Base-by-base conservation (phyloP, 1,139 yeast genomes). In the Lodderomyces jiufengensis region DNA sequence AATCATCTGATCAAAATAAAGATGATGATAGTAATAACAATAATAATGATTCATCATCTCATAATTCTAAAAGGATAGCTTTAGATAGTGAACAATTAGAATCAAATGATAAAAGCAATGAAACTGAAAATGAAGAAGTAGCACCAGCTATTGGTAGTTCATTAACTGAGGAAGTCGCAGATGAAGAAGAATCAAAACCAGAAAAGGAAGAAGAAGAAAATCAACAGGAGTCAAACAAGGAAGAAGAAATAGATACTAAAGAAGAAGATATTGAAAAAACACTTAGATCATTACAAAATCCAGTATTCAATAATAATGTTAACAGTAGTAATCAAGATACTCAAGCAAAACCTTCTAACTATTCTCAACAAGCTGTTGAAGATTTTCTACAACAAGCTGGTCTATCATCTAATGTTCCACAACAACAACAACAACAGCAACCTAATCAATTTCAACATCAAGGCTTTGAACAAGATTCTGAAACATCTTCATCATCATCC, bases 1-100 rank as follows among this genome's bases (percentile, higher is more conserved):
- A 55, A 11, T 43, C 57, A 29, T n/a, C 25, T 2, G n/a, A 25
- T 18, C 9, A 13, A n/a, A 24, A 32, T 14, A 27, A 14, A 11
- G 30, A 29, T 5, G 26, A 23, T 9, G n/a, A 14, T 12, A 34
- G 26, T 13, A 29, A 26, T 14, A 12, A 24, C 9, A 30, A 26
- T 12, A 20, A 27, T n/a, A 13, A n/a, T 13, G 11, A 10, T 6
- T 3, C 34, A 10, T 5, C n/a, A 11, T 28, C 37, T 7, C 29
- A 22, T 9, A 84, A 83, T 11, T 31, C 11, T n/a, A 84, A 84
- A 51, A 64, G 94, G 39, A 83, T 82, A 7, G 92, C 94, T 1
- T 69, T 84, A 48, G 88, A 83, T 43, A 74, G 77, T 26, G 80
- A 75, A 36, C 71, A 49, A 54, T 57, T 51, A 52, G 67, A 57